Evolutionary conservation across 2,329 filamentous ascomycete genomes (phyloP).

Genomic region (Alternaria sp.): DNA sequence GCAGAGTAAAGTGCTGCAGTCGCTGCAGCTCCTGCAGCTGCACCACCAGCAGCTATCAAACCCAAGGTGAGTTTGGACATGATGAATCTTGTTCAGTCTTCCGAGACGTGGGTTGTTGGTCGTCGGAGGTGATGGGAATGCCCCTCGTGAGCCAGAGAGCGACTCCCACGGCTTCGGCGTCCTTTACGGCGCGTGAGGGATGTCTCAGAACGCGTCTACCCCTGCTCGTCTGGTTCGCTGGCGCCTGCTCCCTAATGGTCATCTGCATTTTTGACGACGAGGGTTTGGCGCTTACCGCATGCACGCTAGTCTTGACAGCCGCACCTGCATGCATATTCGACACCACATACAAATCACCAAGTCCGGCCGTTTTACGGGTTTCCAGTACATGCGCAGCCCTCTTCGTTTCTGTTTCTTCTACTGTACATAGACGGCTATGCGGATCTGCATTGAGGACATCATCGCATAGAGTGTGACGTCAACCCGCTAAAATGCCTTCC

Average conservation of each 20-base stretch:
- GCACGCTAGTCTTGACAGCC: constrained; percentile 18
- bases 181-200: constrained; percentile 40
- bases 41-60: constrained; percentile 56
- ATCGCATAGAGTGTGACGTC: constrained; percentile 1
- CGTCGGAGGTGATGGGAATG: background rate
- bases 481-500: constrained; percentile 49
- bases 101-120: background rate
- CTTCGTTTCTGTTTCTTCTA: background rate
- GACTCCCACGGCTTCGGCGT: constrained; percentile 30
- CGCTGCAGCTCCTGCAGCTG: constrained; percentile 56
- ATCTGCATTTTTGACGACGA: constrained; percentile 34
- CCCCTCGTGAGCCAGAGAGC: constrained; percentile 23
- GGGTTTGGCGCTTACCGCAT: constrained; percentile 24
- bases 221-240: constrained; percentile 35
- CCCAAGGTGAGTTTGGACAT: constrained; percentile 61
- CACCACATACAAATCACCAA: constrained; percentile 12
- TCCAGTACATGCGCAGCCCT: background rate
- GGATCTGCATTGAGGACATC: background rate
- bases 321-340: constrained; percentile 4
- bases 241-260: constrained; percentile 34
- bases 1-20: constrained; percentile 55
- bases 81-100: constrained; percentile 10
- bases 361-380: background rate
- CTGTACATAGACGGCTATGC: constrained; percentile 9
- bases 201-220: constrained; percentile 47